Conservation (phyloP, 179 eudicot genomes). For the Drosera spatulata region DNA sequence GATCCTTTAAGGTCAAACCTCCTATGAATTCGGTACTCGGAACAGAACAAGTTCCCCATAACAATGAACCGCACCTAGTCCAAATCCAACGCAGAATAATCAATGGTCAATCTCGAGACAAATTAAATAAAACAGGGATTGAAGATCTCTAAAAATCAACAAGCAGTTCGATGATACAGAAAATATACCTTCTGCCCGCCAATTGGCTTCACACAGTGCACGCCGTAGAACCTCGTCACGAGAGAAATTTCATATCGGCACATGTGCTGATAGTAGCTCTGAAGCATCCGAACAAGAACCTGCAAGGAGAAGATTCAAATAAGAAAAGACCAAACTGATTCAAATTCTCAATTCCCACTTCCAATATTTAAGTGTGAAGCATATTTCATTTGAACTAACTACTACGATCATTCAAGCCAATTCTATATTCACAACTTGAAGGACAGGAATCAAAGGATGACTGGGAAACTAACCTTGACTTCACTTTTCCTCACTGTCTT, state of each 20-base stretch:
- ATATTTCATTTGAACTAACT: no score
- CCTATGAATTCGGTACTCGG: conserved; percentile 83
- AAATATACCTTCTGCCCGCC: conserved; percentile 47
- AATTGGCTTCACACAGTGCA: conserved; percentile 91
- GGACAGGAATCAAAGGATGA: no score
- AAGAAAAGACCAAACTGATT: no score
- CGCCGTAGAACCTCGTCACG: conserved; percentile 84
- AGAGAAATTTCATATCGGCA: conserved; percentile 66
- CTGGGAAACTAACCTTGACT: conserved; percentile 64
- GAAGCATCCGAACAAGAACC: conserved; percentile 94
- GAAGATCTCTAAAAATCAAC: not conserved
- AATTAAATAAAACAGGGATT: not conserved
- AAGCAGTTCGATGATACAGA: no score
- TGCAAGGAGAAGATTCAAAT: conserved; percentile 3
- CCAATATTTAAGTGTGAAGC: no score
- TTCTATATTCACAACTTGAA: no score
- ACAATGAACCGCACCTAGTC: conserved; percentile 81
- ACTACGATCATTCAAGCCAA: no score
- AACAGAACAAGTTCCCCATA: conserved; percentile 92
- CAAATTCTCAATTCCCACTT: no score
- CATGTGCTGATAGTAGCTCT: conserved; percentile 75
- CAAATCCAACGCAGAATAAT: no score
- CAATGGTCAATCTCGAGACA: not conserved
- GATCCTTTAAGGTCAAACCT: conserved; percentile 97
- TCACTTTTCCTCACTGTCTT: conserved; percentile 94